Evolutionary conservation across 2,329 filamentous ascomycete species (phyloP).

Genomic region (Trichoderma afroharzianum): DNA sequence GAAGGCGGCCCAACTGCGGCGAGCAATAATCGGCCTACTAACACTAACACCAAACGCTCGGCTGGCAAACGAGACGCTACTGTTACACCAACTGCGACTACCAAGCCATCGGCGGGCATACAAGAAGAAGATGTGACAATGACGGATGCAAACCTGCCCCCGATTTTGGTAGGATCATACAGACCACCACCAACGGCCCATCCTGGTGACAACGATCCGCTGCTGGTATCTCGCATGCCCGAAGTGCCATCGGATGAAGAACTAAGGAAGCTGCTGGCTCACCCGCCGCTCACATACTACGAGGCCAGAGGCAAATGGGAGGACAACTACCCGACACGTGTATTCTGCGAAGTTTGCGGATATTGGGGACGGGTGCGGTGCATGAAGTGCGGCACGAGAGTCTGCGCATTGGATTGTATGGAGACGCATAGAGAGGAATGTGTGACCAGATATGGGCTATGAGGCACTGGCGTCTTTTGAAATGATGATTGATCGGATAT

Average conservation of each 20-base stretch:
- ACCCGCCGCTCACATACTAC: slow-evolving; percentile 64
- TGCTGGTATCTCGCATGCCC: slow-evolving; percentile 58
- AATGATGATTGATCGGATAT: background rate
- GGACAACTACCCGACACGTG: slow-evolving; percentile 52
- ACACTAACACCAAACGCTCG: slow-evolving; percentile 29
- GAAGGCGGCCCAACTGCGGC: slow-evolving; percentile 36
- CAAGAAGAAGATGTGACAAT: slow-evolving; percentile 28
- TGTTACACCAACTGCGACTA: slow-evolving; percentile 16
- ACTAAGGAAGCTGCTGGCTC: slow-evolving; percentile 59
- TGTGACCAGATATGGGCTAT: slow-evolving; percentile 59
- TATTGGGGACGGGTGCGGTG: slow-evolving; percentile 78
- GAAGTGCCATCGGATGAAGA: slow-evolving; percentile 56
- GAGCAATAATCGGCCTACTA: slow-evolving; percentile 25
- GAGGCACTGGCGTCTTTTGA: slow-evolving; percentile 12
- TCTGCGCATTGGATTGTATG: slow-evolving; percentile 75
- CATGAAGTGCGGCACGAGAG: slow-evolving; percentile 71
- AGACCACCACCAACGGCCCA: slow-evolving; percentile 37
- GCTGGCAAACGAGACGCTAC: slow-evolving; percentile 24
- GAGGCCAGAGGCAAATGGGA: slow-evolving; percentile 54
- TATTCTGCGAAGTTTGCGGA: slow-evolving; percentile 76
- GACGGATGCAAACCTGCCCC: slow-evolving; percentile 25
- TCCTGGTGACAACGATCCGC: slow-evolving; percentile 51
- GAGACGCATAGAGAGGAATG: slow-evolving; percentile 69
- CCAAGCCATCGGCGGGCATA: slow-evolving; percentile 19
- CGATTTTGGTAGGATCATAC: slow-evolving; percentile 36